Evolutionary conservation across 2,329 filamentous ascomycete genomes (phyloP).

Genomic region (Hymenoscyphus infarciens): DNA sequence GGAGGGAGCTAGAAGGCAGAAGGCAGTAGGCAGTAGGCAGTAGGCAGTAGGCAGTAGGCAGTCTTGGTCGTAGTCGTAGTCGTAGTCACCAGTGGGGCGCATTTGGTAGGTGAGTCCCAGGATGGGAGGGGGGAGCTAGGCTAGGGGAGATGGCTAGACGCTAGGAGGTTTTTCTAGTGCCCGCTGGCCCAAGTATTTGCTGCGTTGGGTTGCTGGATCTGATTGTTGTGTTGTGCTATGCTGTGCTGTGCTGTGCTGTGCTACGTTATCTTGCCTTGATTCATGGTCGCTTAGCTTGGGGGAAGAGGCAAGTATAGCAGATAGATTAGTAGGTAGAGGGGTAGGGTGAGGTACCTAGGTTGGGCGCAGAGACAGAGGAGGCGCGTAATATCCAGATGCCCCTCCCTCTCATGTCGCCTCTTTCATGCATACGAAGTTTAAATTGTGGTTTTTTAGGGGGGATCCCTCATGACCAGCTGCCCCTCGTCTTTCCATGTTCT

Average conservation of each 20-base stretch:
- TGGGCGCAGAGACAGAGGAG: background rate
- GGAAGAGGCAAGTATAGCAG: background rate
- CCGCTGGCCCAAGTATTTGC: background rate
- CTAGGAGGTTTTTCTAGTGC: background rate
- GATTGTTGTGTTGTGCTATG: background rate
- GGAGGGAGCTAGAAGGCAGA: background rate
- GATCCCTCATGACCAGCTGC: conserved; percentile 1
- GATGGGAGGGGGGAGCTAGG: background rate
- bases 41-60: conserved; percentile 1
- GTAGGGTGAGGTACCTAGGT: background rate
- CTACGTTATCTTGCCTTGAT: background rate
- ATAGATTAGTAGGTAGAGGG: background rate
- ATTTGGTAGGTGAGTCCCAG: background rate
- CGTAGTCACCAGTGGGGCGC: background rate
- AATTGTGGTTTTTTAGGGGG: background rate
- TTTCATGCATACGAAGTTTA: conserved; percentile 1
- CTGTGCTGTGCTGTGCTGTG: no score
- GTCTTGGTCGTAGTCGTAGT: background rate
- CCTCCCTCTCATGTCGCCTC: background rate
- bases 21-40: background rate
- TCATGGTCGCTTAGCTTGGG: conserved; percentile 1
- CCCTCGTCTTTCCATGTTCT: background rate
- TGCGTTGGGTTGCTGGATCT: background rate
- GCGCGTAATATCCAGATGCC: conserved; percentile 3
- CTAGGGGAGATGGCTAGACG: background rate